These are phyloP conservation scores for Tolypocladium album DNA, from an alignment of 2,329 filamentous ascomycete species.

Conservation along the genomic window DNA sequence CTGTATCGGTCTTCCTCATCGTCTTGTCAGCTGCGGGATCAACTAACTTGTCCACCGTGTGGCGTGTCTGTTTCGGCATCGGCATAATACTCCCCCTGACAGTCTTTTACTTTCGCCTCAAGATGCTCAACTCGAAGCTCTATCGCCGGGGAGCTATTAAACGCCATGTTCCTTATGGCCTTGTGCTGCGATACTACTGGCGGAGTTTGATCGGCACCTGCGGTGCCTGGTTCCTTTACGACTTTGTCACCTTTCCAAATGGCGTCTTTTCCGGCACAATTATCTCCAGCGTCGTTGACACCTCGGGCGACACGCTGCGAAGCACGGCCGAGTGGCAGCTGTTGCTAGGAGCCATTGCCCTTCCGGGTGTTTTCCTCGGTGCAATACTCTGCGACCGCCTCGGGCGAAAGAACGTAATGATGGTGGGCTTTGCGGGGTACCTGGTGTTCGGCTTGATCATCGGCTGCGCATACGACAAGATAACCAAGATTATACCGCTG, in stretches of 20 bases:
- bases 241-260: slow-evolving; percentile 36
- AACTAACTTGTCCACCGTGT: slow-evolving; percentile 27
- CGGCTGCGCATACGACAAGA: slow-evolving; percentile 33
- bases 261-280: slow-evolving; percentile 34
- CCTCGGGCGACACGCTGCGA: slow-evolving; percentile 22
- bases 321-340: slow-evolving; percentile 37
- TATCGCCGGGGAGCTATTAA: slow-evolving; percentile 44
- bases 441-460: slow-evolving; percentile 41
- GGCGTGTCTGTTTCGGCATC: slow-evolving; percentile 38
- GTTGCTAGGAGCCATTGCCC: slow-evolving; percentile 29
- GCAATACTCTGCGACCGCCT: slow-evolving; percentile 34
- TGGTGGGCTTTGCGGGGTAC: slow-evolving; percentile 38
- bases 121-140: slow-evolving; percentile 38
- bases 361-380: slow-evolving; percentile 39
- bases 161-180: slow-evolving; percentile 33
- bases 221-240: slow-evolving; percentile 45
- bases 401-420: slow-evolving; percentile 38
- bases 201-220: slow-evolving; percentile 39
- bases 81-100: slow-evolving; percentile 38
- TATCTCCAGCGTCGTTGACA: slow-evolving; percentile 24
- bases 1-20: slow-evolving; percentile 33
- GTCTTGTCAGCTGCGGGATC: slow-evolving; percentile 26
- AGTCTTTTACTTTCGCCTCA: slow-evolving; percentile 45
- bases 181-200: slow-evolving; percentile 44
- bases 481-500: slow-evolving; percentile 36